Evolutionary conservation across 1,284 basidiomycete species (phyloP), one percentile per base, ranked within the genome.

Genomic region (Mycena sp.): DNA sequence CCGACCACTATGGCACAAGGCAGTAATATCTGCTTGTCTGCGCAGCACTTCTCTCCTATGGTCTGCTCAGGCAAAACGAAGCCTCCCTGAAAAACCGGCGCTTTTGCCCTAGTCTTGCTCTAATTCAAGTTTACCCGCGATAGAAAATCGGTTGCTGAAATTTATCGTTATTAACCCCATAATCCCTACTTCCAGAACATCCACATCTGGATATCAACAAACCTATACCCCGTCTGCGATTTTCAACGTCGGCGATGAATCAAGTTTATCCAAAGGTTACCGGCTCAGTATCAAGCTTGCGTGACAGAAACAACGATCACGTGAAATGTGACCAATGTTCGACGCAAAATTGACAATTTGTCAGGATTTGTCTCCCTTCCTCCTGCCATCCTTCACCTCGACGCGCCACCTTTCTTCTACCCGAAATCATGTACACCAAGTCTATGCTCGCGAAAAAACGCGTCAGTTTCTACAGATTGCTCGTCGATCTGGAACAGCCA

Each of bases 401-500:
- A 58, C 50, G 49, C 55, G 55, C 43, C 49, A 55, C 56, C 55
- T 19, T 26, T 32, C 49, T 25, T 46, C 11, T 17, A 17, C 37
- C 46, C 60, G 48, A 38, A 6, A 58, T 10, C 9, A 63, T 63
- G 61, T 50, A 50, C 25, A 26, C 28, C 23, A 63, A 63, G 50
- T n/a, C 37, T 4, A 50, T 32, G 6, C 38, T 63, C 21, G 11
- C 56, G 17, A 58, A 53, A 30, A 32, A 58, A 38, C 61, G 61
- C 56, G 61, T 58, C 23, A 56, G 38, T 1, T 58, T 58, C 7
- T 1, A 49, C 0, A 50, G 56, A 52, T 52, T 63, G 6, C 44
- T 53, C 0, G 7, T 63, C 29, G 56, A 63, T 63, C 43, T 58
- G 12, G 30, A 26, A 6, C 50, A 44, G 2, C 17, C 21, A 3